Conservation (phyloP, 108 stramenopile species). For the Cyclotella baltica region DNA sequence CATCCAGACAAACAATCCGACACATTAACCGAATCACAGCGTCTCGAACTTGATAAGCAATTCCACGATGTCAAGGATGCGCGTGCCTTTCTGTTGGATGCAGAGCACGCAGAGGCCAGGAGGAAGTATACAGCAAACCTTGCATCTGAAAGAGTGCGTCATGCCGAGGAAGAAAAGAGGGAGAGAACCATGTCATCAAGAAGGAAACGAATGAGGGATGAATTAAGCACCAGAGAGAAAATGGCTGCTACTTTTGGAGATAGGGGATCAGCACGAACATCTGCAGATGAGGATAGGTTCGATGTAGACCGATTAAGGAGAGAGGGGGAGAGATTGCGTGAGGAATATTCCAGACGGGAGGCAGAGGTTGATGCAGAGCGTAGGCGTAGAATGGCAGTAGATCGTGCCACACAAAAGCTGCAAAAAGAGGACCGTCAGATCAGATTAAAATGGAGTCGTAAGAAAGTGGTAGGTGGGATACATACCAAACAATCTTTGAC, state of each 20-base stretch:
- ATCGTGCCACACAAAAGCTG: slow-evolving; percentile 39
- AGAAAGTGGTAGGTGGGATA: slow-evolving; percentile 64
- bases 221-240: slow-evolving; percentile 67
- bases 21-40: slow-evolving; percentile 37
- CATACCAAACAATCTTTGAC: slow-evolving; percentile 71
- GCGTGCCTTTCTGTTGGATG: slow-evolving; percentile 66
- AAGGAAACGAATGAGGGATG: slow-evolving; percentile 77
- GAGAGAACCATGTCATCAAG: slow-evolving; percentile 70
- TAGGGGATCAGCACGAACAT: background rate
- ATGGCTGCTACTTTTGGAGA: slow-evolving; percentile 33
- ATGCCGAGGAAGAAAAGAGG: slow-evolving; percentile 65
- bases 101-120: slow-evolving; percentile 61
- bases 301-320: slow-evolving; percentile 66
- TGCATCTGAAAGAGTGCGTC: slow-evolving; percentile 62
- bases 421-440: slow-evolving; percentile 74
- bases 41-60: slow-evolving; percentile 40
- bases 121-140: slow-evolving; percentile 69
- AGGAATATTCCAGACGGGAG: slow-evolving; percentile 64
- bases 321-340: slow-evolving; percentile 65
- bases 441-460: slow-evolving; percentile 86
- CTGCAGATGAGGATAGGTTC: slow-evolving; percentile 44
- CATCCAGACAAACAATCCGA: slow-evolving; percentile 95
- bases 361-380: slow-evolving; percentile 54
- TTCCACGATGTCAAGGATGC: slow-evolving; percentile 76
- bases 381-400: slow-evolving; percentile 32